Conservation (phyloP, 2,329 filamentous ascomycete species). For the Calonectria crousiana region DNA sequence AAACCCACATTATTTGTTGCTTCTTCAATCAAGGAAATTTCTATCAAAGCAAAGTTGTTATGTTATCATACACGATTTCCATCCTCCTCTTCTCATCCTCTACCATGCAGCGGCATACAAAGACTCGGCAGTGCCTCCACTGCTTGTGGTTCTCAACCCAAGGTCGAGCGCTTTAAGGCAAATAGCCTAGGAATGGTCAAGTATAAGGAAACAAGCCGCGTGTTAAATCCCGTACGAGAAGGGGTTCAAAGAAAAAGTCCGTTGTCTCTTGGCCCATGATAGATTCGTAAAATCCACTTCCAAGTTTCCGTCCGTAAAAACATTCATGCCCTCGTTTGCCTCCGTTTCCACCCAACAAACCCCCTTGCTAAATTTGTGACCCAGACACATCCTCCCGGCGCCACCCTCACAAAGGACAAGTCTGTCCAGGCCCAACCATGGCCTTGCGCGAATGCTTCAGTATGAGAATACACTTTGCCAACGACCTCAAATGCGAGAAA, state of each 20-base stretch:
- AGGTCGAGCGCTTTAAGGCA: background rate
- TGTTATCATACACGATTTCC: conserved; percentile 28
- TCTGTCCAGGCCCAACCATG: conserved; percentile 28
- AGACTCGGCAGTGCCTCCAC: conserved; percentile 4
- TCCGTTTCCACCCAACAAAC: conserved; percentile 37
- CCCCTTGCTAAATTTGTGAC: conserved; percentile 35
- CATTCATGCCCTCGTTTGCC: conserved; percentile 42
- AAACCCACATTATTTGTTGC: background rate
- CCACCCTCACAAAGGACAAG: conserved; percentile 26
- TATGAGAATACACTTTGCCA: conserved; percentile 28
- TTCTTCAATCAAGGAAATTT: conserved; percentile 18
- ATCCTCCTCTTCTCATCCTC: conserved; percentile 2
- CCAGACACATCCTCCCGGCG: conserved; percentile 24
- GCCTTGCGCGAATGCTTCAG: conserved; percentile 30
- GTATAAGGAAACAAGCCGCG: background rate
- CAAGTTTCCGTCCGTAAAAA: conserved; percentile 40
- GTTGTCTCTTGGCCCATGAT: conserved; percentile 44
- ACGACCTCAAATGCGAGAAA: conserved; percentile 31
- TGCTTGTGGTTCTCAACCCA: background rate
- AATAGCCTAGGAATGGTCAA: background rate
- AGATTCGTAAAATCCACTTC: conserved; percentile 43
- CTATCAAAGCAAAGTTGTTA: conserved; percentile 20
- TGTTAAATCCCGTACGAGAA: conserved; percentile 19
- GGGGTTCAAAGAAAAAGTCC: conserved; percentile 36
- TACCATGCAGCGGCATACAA: conserved; percentile 9